Evolutionary conservation across 2,329 filamentous ascomycete species (phyloP).

Genomic region (Amauroascus verrucosus): DNA sequence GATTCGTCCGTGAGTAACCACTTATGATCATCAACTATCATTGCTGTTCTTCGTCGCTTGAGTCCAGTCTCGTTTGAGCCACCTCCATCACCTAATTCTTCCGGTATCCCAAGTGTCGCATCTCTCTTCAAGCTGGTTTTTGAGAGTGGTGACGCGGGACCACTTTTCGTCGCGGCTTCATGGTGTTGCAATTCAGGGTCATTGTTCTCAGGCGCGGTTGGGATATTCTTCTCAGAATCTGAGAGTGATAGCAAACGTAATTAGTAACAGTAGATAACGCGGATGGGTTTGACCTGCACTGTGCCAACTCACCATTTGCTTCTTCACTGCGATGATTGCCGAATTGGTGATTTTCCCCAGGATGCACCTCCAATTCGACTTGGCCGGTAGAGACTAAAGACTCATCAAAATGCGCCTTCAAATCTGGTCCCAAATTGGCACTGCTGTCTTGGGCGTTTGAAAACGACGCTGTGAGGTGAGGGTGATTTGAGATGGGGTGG

Average conservation of each 20-base stretch:
- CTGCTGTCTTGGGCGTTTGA: conserved; percentile 1
- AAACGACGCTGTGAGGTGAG: neutral
- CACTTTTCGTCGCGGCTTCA: neutral
- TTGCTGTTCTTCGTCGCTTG: conserved; percentile 11
- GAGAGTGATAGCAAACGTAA: no score
- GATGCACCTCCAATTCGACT: conserved; percentile 18
- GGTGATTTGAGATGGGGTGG: neutral
- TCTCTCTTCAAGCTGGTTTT: conserved; percentile 15
- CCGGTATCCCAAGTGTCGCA: conserved; percentile 15
- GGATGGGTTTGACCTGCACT: neutral
- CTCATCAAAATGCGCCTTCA: conserved; percentile 31
- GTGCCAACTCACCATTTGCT: neutral
- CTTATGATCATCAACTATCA: neutral
- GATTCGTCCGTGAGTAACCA: neutral
- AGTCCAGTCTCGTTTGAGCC: neutral
- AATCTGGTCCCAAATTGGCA: conserved; percentile 14
- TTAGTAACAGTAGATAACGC: neutral
- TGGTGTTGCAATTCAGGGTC: neutral
- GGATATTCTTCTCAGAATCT: neutral
- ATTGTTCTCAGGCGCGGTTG: neutral
- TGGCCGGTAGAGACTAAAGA: conserved; percentile 27
- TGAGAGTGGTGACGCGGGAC: neutral
- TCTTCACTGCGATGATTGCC: conserved; percentile 27
- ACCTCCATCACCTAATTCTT: neutral
- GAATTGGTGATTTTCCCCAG: conserved; percentile 26